These are phyloP conservation scores for Warburgia ugandensis DNA, from an alignment of 164 flowering plant species.

Conservation along the genomic window DNA sequence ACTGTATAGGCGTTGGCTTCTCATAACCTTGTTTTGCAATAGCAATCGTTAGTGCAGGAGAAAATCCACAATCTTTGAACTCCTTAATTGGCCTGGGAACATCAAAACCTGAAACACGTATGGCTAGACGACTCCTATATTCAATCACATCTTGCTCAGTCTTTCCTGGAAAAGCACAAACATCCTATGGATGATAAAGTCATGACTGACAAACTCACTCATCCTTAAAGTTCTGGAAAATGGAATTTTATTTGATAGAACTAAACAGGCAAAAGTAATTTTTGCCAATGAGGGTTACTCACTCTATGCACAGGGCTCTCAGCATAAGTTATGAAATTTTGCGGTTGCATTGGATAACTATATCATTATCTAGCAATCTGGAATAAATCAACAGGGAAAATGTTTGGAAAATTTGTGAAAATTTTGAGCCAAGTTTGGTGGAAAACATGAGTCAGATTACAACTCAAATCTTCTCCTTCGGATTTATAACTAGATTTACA, in stretches of 20 bases:
- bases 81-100: constrained; percentile 75
- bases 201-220: too few relatives aligned
- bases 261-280: background rate
- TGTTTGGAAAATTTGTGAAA: too few relatives aligned
- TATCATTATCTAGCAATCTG: background rate
- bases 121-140: constrained; percentile 59
- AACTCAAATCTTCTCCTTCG: too few relatives aligned
- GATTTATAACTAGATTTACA: too few relatives aligned
- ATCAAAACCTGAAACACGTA: constrained; percentile 97
- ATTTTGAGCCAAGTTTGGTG: too few relatives aligned
- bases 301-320: too few relatives aligned
- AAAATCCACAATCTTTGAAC: constrained; percentile 87
- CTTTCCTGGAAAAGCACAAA: constrained; percentile 49
- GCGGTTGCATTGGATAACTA: background rate
- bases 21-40: constrained; percentile 84
- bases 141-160: constrained; percentile 78
- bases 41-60: constrained; percentile 67
- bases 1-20: constrained; percentile 89
- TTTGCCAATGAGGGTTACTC: too few relatives aligned
- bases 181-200: background rate
- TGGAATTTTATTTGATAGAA: too few relatives aligned
- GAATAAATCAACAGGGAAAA: too few relatives aligned
- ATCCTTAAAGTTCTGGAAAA: too few relatives aligned
- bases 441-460: too few relatives aligned
- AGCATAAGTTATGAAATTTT: too few relatives aligned